These are phyloP conservation scores for Serendipita vermifera DNA, from an alignment of 768 basidiomycete genomes.

Conservation along the genomic window DNA sequence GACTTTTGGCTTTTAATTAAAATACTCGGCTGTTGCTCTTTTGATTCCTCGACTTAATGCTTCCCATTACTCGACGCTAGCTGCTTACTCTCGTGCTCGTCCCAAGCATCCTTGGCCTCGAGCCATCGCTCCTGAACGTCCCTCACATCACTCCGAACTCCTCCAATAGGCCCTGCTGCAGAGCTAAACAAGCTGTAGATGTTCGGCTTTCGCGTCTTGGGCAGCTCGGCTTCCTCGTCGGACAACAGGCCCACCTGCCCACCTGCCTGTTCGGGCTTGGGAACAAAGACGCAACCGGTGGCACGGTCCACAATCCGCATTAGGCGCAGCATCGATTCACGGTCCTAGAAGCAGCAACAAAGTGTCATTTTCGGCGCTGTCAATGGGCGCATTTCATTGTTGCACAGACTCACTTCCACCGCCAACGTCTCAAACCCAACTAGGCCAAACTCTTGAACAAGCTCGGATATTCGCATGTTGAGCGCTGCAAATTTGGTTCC, in stretches of 20 bases:
- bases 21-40: no score
- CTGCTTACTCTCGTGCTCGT: conserved; percentile 61
- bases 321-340: conserved; percentile 85
- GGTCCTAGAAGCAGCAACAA: conserved; percentile 47
- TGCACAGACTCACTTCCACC: conserved; percentile 55
- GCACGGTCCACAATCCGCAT: conserved; percentile 77
- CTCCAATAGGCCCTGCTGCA: conserved; percentile 22
- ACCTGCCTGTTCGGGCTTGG: conserved; percentile 26
- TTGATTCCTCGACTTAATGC: not conserved
- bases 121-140: conserved; percentile 93
- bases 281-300: conserved; percentile 82
- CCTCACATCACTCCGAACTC: conserved; percentile 29
- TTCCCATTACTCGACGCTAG: conserved; percentile 38
- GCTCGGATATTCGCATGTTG: conserved; percentile 79
- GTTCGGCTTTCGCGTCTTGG: conserved; percentile 35
- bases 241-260: conserved; percentile 23
- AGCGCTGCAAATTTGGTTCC: conserved; percentile 61
- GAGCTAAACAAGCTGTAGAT: conserved; percentile 52
- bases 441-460: conserved; percentile 87
- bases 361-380: conserved; percentile 3
- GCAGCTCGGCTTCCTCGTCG: conserved; percentile 25
- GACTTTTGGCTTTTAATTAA: no score
- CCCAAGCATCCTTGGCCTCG: conserved; percentile 70
- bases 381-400: not conserved
- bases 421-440: conserved; percentile 96